Evolutionary conservation across 805 yeast species (phyloP).

Genomic region (Suhomyces pyralidae): DNA sequence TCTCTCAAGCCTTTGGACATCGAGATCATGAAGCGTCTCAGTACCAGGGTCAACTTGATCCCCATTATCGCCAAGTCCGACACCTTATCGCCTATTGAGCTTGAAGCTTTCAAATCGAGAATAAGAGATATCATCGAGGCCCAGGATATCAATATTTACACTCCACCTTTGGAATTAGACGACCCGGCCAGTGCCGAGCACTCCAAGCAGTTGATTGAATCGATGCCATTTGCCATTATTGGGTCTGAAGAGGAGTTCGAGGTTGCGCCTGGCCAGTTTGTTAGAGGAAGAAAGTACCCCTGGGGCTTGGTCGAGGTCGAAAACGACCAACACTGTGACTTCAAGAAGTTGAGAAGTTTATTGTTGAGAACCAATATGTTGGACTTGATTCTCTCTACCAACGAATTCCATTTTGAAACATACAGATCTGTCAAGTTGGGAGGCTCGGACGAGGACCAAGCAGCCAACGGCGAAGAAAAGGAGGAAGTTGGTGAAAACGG

Average conservation of each 20-base stretch:
- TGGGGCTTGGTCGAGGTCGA: slow-evolving; percentile 91
- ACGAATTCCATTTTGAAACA: slow-evolving; percentile 77
- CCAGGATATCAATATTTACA: slow-evolving; percentile 78
- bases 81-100: slow-evolving; percentile 70
- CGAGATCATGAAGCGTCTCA: slow-evolving; percentile 79
- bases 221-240: slow-evolving; percentile 84
- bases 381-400: slow-evolving; percentile 75
- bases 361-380: slow-evolving; percentile 80
- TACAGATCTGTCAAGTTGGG: slow-evolving; percentile 73
- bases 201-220: slow-evolving; percentile 72
- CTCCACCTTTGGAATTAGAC: slow-evolving; percentile 76
- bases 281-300: slow-evolving; percentile 81
- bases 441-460: slow-evolving; percentile 27
- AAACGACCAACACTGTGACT: slow-evolving; percentile 82
- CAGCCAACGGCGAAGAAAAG: slow-evolving; percentile 15
- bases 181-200: slow-evolving; percentile 77
- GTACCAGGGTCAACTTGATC: slow-evolving; percentile 78
- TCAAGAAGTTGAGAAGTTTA: slow-evolving; percentile 74
- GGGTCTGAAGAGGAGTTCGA: slow-evolving; percentile 74
- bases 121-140: slow-evolving; percentile 80
- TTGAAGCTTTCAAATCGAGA: slow-evolving; percentile 65
- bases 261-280: slow-evolving; percentile 57
- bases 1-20: slow-evolving; percentile 84
- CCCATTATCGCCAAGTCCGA: slow-evolving; percentile 91
- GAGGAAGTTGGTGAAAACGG: slow-evolving; percentile 31